Evolutionary conservation across 768 basidiomycete species (phyloP).

Genomic region (Amanita thiersii): DNA sequence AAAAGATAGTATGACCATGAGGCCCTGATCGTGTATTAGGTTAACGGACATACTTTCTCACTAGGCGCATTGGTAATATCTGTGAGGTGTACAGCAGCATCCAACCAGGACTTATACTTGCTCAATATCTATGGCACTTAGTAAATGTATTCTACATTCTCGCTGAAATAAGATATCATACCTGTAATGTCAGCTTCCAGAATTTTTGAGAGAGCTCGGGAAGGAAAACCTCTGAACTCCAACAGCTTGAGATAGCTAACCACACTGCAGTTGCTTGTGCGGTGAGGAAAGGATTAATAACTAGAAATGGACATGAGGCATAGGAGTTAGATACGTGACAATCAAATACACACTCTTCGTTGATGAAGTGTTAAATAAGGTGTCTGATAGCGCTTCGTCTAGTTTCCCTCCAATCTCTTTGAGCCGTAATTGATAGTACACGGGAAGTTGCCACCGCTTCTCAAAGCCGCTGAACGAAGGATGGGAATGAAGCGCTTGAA

Average conservation of each 20-base stretch:
- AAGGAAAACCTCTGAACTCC: constrained; percentile 83
- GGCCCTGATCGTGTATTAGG: neutral
- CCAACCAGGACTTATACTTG: constrained; percentile 76
- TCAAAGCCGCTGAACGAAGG: constrained; percentile 67
- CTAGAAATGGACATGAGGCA: constrained; percentile 15
- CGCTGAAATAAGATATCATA: constrained; percentile 20
- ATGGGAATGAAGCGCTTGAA: constrained; percentile 67
- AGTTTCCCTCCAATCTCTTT: constrained; percentile 80
- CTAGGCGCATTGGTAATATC: constrained; percentile 22
- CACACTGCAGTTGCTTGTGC: constrained; percentile 62
- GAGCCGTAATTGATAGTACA: constrained; percentile 97
- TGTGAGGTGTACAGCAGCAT: constrained; percentile 36
- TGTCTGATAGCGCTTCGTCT: constrained; percentile 54
- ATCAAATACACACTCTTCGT: constrained; percentile 28
- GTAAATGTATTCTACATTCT: constrained; percentile 3
- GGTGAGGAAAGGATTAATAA: constrained; percentile 38
- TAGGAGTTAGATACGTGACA: neutral
- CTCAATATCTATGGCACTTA: constrained; percentile 58
- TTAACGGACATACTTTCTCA: neutral
- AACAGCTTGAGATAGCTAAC: constrained; percentile 70
- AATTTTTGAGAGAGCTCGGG: constrained; percentile 78
- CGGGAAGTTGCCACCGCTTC: constrained; percentile 89
- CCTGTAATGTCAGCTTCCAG: constrained; percentile 90
- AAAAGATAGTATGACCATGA: neutral
- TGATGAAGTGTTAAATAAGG: constrained; percentile 31